Evolutionary conservation across 768 basidiomycete genomes (phyloP), one percentile per base, ranked within the genome.

Genomic region (Mycena galericulata): DNA sequence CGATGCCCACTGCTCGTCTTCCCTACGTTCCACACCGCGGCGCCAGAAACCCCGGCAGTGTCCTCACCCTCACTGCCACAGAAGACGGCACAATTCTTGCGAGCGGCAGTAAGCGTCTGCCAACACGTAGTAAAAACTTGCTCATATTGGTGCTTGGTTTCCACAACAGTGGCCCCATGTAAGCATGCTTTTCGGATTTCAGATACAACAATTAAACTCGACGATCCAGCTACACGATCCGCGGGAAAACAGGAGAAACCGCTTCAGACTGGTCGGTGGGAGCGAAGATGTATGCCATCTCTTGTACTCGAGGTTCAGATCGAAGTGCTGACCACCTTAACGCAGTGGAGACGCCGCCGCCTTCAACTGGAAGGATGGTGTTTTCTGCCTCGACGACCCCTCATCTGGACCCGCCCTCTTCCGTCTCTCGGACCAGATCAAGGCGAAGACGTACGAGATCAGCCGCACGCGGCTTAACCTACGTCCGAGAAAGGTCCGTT

Each of bases 41-140:
- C 20, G 20, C 15, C 7, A 10, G 2, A 5, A 53, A 65, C 45
- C 54, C 54, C 3, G 63, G 63, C 17, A 56, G 22, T 20, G 40
- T 65, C 54, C 63, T 65, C 54, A 24, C 30, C 30, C 57, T 67
- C 30, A 50, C 65, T 8, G 41, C 47, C 12, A 61, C 57, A 32
- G 51, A 43, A 47, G 58, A 67, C 20, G 58, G 58, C 50, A 67
- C 9, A 14, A 60, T 50, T 30, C 58, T 67, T 7, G 58, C 51
- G 20, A 67, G 56, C 32, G 65, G 65, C 47, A 58, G 65, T 66
- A 57, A 51, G 65, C 40, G 24, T 11, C 7, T 40, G n/a, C 51
- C 9, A 41, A 18, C 32, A 36, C 27, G n/a, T 26, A 34, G 17
- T 34, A 47, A 27, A 57, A n/a, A 17, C 17, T 32, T 5, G 38